A percentile compares a stretch with the other conserved stretches of the same genome.
Evolutionary conservation across 768 basidiomycete genomes (phyloP).

Genomic region (Phlebiopsis gigantea): DNA sequence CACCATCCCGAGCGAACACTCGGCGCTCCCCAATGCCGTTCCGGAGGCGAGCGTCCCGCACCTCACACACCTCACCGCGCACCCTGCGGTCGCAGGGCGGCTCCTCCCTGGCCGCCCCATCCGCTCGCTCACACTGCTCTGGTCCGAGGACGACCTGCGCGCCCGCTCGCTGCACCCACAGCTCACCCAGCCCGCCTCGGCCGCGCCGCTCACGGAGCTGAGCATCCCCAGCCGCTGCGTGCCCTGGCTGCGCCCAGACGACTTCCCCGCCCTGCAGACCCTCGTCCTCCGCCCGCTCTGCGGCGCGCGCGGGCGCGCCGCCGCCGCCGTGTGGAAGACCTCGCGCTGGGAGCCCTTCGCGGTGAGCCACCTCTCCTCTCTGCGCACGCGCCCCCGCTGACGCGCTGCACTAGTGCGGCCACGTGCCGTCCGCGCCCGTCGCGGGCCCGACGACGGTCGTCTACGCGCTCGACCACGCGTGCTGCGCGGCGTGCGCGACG

Average conservation of each 20-base stretch:
- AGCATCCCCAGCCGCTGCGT: neutral
- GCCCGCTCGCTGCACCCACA: neutral
- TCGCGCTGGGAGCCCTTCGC: neutral
- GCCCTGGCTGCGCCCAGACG: neutral
- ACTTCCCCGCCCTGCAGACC: neutral
- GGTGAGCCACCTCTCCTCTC: neutral
- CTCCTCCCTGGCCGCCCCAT: neutral
- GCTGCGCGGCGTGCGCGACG: neutral
- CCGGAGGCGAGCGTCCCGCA: neutral
- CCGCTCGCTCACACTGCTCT: neutral
- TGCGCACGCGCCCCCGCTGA: neutral
- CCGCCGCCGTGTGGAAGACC: neutral
- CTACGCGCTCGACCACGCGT: neutral
- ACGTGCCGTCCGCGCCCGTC: neutral
- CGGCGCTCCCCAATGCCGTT: neutral
- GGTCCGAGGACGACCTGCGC: neutral
- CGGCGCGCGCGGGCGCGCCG: no score
- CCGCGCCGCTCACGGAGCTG: neutral
- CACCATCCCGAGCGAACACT: neutral
- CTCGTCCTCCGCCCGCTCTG: neutral
- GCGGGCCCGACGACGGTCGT: neutral
- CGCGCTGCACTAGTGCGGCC: neutral
- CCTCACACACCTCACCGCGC: neutral
- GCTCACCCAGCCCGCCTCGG: neutral
- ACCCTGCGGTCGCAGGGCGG: neutral